Conservation (phyloP, 2,329 filamentous ascomycete species). For the Stachybotrys elegans region DNA sequence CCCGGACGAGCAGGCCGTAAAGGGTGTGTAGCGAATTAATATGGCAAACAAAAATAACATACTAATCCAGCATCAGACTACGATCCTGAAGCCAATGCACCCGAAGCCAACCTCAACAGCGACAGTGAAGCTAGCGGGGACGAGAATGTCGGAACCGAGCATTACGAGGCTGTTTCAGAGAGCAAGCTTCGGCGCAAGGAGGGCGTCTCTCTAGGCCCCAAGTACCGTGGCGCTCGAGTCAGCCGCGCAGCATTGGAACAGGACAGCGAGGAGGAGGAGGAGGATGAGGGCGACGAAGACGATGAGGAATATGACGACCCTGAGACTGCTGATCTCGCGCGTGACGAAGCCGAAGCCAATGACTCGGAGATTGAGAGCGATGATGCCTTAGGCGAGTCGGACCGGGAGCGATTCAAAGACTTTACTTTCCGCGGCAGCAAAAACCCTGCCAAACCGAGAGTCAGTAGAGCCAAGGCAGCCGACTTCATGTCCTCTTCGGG, state of each 20-base stretch:
- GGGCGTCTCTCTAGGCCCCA: constrained; percentile 63
- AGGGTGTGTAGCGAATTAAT: constrained; percentile 43
- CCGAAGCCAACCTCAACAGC: constrained; percentile 50
- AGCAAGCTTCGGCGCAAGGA: constrained; percentile 77
- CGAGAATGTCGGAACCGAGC: constrained; percentile 67
- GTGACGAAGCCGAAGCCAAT: constrained; percentile 42
- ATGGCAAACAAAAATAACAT: no score
- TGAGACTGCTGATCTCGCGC: constrained; percentile 47
- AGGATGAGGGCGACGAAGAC: constrained; percentile 36
- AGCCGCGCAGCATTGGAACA: constrained; percentile 63
- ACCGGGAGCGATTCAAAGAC: constrained; percentile 74
- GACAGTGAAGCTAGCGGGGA: constrained; percentile 44
- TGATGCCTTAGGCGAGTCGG: constrained; percentile 73
- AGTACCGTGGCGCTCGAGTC: constrained; percentile 74
- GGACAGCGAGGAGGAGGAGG: constrained; percentile 41
- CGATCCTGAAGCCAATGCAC: constrained; percentile 68
- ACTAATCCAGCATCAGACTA: no score
- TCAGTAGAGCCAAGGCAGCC: constrained; percentile 43
- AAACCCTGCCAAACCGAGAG: constrained; percentile 36
- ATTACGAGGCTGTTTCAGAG: constrained; percentile 79
- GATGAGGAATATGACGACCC: constrained; percentile 53
- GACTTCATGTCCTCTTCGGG: constrained; percentile 52
- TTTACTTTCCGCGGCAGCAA: constrained; percentile 62
- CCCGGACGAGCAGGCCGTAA: constrained; percentile 54
- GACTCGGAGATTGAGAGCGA: constrained; percentile 62